Base-by-base conservation (phyloP, 495 filamentous ascomycete species). In the Trichoderma gamsii region DNA sequence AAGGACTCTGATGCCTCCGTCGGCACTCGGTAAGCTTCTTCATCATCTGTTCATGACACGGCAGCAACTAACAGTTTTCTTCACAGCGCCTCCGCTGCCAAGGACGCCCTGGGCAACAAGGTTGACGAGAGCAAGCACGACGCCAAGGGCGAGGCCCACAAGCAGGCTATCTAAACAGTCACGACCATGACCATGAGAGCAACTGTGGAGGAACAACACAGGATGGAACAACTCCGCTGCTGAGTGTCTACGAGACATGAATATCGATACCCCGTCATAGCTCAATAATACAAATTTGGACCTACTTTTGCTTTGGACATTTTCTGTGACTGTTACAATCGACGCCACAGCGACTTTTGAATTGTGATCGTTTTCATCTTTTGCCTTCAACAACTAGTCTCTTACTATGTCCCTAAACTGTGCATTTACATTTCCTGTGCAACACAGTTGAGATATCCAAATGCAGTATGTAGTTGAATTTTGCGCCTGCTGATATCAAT, bases 81-180 rank as follows among this genome's bases (percentile, higher is more conserved):
- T 15, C n/a, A 29, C 65, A 83, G 81, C 69, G 74, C 82, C 72
- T 73, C 78, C 35, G 85, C 86, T 49, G 82, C 82, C 67, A 84
- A 84, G 72, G 83, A 86, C 68, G 84, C 84, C 69, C 67, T 84
- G 68, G 75, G 75, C 59, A 84, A 87, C 81, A 88, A 88, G 84
- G 46, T 80, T n/a, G 73, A 82, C 67, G 80, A 88, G 81, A 73
- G 74, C 69, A 81, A 80, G 78, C 76, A 87, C 77, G 78, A 82
- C 69, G 80, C 80, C 71, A 78, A 77, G 71, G 83, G 82, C 73
- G 83, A 85, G 72, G 77, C 77, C 76, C 79, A 86, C 83, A 86
- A 85, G 84, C 79, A 86, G 81, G 70, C 77, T 65, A 66, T 66
- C 65, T 66, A 66, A 66, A 41, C 18, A 15, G 21, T 7, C 35